phyloP scores from a whole-genome alignment of 1,139 yeast species.

The Candida tetrigidarum region DNA sequence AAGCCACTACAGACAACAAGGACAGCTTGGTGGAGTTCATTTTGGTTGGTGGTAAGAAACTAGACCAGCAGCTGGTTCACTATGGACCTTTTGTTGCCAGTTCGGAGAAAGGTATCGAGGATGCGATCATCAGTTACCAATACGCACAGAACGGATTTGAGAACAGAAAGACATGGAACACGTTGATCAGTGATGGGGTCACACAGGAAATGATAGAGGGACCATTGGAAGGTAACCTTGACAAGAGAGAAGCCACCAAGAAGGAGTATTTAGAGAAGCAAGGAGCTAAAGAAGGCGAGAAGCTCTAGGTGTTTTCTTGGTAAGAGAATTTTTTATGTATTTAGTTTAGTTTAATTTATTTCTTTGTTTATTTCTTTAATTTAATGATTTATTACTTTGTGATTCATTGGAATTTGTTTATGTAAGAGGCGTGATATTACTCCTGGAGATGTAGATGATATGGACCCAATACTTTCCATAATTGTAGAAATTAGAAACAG shows the following conservation, averaged over 20 bases:
- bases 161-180: conserved; percentile 66
- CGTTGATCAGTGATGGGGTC: conserved; percentile 68
- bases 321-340: not conserved
- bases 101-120: conserved; percentile 55
- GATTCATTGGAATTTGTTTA: no score
- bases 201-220: conserved; percentile 49
- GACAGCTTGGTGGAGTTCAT: conserved; percentile 55
- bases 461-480: no score
- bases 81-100: conserved; percentile 91
- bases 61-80: conserved; percentile 80
- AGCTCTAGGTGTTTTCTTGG: not conserved
- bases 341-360: not conserved
- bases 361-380: not conserved
- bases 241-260: conserved; percentile 34
- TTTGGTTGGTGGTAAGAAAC: conserved; percentile 74
- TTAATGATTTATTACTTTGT: not conserved
- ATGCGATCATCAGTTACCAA: conserved; percentile 76
- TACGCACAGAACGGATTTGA: conserved; percentile 75
- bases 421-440: no score
- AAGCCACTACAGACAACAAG: conserved; percentile 30
- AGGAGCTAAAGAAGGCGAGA: not conserved
- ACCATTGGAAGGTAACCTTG: conserved; percentile 39
- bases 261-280: conserved; percentile 26
- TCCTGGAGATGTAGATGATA: no score
- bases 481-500: no score